Conservation (phyloP, 192 early-diverging fungal species). For the Martensiomyces pterosporus region DNA sequence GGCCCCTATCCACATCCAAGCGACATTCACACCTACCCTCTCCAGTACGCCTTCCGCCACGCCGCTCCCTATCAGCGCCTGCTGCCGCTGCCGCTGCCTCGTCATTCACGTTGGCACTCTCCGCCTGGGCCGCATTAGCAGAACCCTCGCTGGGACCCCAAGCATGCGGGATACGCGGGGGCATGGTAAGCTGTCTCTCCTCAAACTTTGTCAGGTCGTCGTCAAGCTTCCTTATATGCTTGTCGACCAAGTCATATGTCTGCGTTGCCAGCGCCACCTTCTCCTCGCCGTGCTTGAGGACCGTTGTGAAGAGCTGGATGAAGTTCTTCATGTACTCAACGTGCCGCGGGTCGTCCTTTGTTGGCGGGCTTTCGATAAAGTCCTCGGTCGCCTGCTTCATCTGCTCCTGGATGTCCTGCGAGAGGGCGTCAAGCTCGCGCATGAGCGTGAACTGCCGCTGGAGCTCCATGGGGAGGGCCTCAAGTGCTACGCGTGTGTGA, state of each 20-base stretch:
- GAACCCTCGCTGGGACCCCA: slow-evolving; percentile 30
- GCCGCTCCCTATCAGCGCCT: no score
- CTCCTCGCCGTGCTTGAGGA: slow-evolving; percentile 84
- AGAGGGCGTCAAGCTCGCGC: slow-evolving; percentile 81
- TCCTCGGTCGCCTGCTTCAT: slow-evolving; percentile 63
- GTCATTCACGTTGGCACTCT: neutral
- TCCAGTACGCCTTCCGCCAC: no score
- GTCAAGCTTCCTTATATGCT: slow-evolving; percentile 83
- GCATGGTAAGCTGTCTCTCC: slow-evolving; percentile 79
- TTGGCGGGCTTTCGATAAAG: slow-evolving; percentile 63
- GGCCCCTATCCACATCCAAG: no score
- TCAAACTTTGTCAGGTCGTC: slow-evolving; percentile 90
- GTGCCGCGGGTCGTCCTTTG: slow-evolving; percentile 44
- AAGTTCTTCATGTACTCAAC: slow-evolving; percentile 51
- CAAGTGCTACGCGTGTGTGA: slow-evolving; percentile 54
- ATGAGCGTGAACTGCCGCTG: slow-evolving; percentile 89
- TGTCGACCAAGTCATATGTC: slow-evolving; percentile 92
- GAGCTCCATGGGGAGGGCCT: slow-evolving; percentile 71
- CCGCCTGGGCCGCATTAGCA: no score
- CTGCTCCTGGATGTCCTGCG: slow-evolving; percentile 67
- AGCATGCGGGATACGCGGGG: slow-evolving; percentile 25
- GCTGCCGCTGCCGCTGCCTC: neutral
- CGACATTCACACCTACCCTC: no score
- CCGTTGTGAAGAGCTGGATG: slow-evolving; percentile 61
- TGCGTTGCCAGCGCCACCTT: slow-evolving; percentile 91